Evolutionary conservation across 2,329 filamentous ascomycete species (phyloP), one percentile per base, ranked within the genome.

Genomic region (Neopestalotiopsis rosae): DNA sequence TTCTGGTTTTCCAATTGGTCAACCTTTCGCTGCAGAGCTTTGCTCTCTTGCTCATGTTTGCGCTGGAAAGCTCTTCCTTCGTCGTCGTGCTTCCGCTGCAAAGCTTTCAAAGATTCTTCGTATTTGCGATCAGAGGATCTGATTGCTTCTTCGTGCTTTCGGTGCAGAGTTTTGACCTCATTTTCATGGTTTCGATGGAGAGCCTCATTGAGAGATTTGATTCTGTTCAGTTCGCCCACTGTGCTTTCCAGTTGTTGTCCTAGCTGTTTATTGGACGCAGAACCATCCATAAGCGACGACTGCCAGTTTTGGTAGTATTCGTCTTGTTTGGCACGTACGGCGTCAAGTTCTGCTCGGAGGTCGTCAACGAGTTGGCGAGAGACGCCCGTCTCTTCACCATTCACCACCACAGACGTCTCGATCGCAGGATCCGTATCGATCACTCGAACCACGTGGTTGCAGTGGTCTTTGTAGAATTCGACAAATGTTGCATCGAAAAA

Each of bases 401-500:
- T 94, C 58, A 91, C 87, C 68, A 94, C 86, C 12, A 96, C 88
- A 0, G 94, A 92, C 32, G 97, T 91, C 78, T 99, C 96, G 70
- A 97, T 85, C 1, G 91, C 94, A 0, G 96, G 96, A 71, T 97
- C 94, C 70, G 95, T 91, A 80, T 99, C 96, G 74, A 99, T 93
- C 14, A 94, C 93, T 71, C 94, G 90, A 52, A 92, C 84, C 69
- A 98, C 83, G 9, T 95, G 91, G 75, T 93, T 95, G 78, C 97
- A 98, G 77, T 97, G 97, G 76, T 98, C 95, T 76, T 98, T 98
- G 75, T 98, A 89, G 75, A 98, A 97, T 70, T 98, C 93, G 67
- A 99, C 90, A 79, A 98, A 98, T 0, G 89, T 89, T 61, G 89
- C 87, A 74, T 97, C 94, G 72, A 98, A 96, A 77, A 90, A 97